Evolutionary conservation across 2,329 filamentous ascomycete species (phyloP).

Genomic region (Thelonectria olida): DNA sequence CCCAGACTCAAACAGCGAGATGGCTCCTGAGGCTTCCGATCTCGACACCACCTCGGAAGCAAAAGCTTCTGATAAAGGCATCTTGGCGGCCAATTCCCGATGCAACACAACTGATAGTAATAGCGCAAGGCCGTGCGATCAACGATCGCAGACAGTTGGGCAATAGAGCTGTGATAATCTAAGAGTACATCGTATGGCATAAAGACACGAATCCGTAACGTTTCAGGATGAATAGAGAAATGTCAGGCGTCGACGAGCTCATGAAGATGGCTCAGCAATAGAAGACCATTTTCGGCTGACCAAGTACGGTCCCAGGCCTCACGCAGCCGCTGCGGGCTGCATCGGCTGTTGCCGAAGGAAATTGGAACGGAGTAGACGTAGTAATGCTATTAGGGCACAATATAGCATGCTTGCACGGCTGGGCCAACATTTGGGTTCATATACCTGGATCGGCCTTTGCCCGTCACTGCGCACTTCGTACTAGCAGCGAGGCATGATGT

Average conservation of each 20-base stretch:
- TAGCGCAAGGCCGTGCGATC: conserved; percentile 24
- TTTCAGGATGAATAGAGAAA: conserved; percentile 37
- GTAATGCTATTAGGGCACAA: conserved; percentile 33
- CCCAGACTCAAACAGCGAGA: not conserved
- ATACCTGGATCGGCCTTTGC: conserved; percentile 31
- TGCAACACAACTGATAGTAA: conserved; percentile 36
- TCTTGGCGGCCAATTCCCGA: conserved; percentile 30
- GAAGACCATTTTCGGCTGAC: conserved; percentile 22
- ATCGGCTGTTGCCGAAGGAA: not conserved
- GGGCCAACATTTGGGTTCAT: conserved; percentile 15
- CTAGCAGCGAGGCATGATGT: not conserved
- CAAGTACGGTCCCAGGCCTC: conserved; percentile 9
- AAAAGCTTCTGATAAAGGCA: not conserved
- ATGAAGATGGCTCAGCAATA: conserved; percentile 31
- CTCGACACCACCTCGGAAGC: not conserved
- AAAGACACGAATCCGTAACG: conserved; percentile 23
- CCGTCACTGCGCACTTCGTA: conserved; percentile 25
- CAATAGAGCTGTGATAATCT: not conserved
- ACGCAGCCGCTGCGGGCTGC: not conserved
- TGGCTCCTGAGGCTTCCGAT: not conserved
- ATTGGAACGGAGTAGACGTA: conserved; percentile 23
- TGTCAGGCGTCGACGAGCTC: conserved; percentile 31
- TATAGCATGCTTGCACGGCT: conserved; percentile 32
- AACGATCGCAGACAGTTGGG: not conserved
- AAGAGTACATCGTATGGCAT: conserved; percentile 13